phyloP scores from a whole-genome alignment of 1,284 basidiomycete species.

The Serendipita sp. region DNA sequence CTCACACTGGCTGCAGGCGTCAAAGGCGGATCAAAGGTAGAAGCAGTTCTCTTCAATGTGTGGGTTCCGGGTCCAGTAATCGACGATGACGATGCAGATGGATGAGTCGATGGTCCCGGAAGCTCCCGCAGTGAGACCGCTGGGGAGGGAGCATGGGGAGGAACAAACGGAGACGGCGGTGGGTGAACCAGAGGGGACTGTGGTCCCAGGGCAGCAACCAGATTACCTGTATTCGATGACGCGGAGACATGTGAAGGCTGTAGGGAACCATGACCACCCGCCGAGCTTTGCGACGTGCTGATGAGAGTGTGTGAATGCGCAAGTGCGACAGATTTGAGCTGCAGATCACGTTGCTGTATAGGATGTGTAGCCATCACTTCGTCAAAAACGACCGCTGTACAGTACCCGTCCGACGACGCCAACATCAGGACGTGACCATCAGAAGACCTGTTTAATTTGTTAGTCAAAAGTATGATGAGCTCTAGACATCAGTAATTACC shows the following conservation, averaged over 20 bases:
- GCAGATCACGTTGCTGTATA: slow-evolving; percentile 76
- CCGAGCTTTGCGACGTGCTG: slow-evolving; percentile 16
- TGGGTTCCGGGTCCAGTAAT: background rate
- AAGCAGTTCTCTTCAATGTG: slow-evolving; percentile 5
- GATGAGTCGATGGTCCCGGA: slow-evolving; percentile 4
- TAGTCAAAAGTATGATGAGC: slow-evolving; percentile 7
- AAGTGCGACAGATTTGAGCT: slow-evolving; percentile 58
- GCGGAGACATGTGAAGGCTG: slow-evolving; percentile 27
- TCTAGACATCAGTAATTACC: slow-evolving; percentile 40
- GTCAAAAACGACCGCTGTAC: slow-evolving; percentile 82
- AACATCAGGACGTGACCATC: slow-evolving; percentile 90
- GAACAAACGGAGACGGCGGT: slow-evolving; percentile 6
- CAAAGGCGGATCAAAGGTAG: slow-evolving; percentile 29
- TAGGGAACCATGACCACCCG: slow-evolving; percentile 17
- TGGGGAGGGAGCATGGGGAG: slow-evolving; percentile 3
- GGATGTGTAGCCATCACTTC: slow-evolving; percentile 79
- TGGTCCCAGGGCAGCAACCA: slow-evolving; percentile 17
- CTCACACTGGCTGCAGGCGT: slow-evolving; percentile 35
- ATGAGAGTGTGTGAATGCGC: slow-evolving; percentile 61
- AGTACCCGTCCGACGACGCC: slow-evolving; percentile 91
- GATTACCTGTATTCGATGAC: slow-evolving; percentile 37
- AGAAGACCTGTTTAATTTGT: slow-evolving; percentile 54
- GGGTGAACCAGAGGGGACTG: slow-evolving; percentile 8
- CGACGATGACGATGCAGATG: background rate
- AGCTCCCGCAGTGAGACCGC: background rate